Evolutionary conservation across 2,329 filamentous ascomycete genomes (phyloP), one percentile per base, ranked within the genome.

Genomic region (Trichoderma sp.): DNA sequence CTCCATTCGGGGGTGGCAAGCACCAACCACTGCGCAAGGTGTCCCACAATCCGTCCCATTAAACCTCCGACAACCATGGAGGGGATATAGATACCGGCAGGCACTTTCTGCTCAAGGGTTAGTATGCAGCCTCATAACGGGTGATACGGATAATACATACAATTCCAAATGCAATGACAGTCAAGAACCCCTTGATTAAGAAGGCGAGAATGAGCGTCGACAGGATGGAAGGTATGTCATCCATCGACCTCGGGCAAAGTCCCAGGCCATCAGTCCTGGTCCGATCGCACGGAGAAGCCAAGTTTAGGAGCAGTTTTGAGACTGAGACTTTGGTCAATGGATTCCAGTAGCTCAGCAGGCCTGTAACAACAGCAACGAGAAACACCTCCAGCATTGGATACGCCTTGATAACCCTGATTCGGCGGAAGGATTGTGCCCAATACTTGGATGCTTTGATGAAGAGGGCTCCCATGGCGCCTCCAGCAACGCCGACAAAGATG

Each of bases 11-110:
- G 91, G 75, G 90, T 91, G 34, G 85, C 86, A 68, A 96, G 84
- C 6, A 95, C 93, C 64, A 92, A 80, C 80, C 91, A 94, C 77
- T 98, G 95, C 0, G 94, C 89, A 7, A 90, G 79, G 77, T 98
- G 96, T 1, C 96, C 96, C 14, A 97, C 87, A 55, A 96, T 89
- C 8, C 95, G 90, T 34, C 95, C 95, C 83, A 97, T 90, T 21
- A 99, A 83, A 75, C 96, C 96, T 72, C 96, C 96, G 21, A 98
- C 93, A 32, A 98, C 96, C 96, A 99, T 99, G 74, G 95, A 97
- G 3, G 96, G 96, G 1, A 99, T 94, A 75, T 99, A 99, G 73
- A 99, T 97, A 71, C 96, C 96, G 1, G 95, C 94, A 11, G 96
- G 96, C 0, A 98, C 90, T 84, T 98, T 98, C 84, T 88, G 76